Conservation (phyloP, 345 rosid species). For the Clarkia xantiana region DNA sequence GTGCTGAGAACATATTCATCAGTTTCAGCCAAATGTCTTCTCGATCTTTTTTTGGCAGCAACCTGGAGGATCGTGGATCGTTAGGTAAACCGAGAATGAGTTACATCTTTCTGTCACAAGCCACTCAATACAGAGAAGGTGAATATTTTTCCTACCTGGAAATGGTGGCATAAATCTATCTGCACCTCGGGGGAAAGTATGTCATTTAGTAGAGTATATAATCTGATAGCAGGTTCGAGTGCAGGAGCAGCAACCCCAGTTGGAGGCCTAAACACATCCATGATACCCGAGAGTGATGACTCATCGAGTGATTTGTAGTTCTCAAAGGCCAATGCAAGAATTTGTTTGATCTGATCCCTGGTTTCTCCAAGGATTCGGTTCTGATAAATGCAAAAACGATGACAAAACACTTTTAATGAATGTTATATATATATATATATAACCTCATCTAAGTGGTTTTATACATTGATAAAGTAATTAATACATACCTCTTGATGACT, state of each 20-base stretch:
- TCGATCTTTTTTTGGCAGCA: slow-evolving; percentile 81
- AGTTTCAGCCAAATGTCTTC: slow-evolving; percentile 72
- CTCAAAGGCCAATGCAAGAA: slow-evolving; percentile 72
- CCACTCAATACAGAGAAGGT: neutral
- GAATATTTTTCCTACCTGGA: slow-evolving; percentile 44
- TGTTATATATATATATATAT: no score
- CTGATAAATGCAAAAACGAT: slow-evolving; percentile 24
- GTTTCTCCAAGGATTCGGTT: slow-evolving; percentile 83
- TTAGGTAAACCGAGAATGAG: no score
- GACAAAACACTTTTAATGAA: neutral
- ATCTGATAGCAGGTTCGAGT: slow-evolving; percentile 71
- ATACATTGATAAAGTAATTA: neutral
- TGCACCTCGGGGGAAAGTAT: slow-evolving; percentile 88
- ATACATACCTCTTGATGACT: slow-evolving; percentile 90
- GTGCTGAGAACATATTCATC: slow-evolving; percentile 68
- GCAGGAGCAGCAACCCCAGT: slow-evolving; percentile 82
- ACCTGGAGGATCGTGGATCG: slow-evolving; percentile 23
- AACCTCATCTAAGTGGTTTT: no score
- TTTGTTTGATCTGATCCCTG: slow-evolving; percentile 86
- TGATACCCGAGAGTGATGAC: slow-evolving; percentile 56
- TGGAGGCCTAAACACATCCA: slow-evolving; percentile 59
- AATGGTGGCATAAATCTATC: slow-evolving; percentile 64
- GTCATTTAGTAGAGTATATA: slow-evolving; percentile 81
- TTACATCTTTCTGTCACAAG: no score
- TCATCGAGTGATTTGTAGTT: slow-evolving; percentile 94